Conservation (phyloP, 2,329 filamentous ascomycete species). For the Aspergillus quadricinctus region DNA sequence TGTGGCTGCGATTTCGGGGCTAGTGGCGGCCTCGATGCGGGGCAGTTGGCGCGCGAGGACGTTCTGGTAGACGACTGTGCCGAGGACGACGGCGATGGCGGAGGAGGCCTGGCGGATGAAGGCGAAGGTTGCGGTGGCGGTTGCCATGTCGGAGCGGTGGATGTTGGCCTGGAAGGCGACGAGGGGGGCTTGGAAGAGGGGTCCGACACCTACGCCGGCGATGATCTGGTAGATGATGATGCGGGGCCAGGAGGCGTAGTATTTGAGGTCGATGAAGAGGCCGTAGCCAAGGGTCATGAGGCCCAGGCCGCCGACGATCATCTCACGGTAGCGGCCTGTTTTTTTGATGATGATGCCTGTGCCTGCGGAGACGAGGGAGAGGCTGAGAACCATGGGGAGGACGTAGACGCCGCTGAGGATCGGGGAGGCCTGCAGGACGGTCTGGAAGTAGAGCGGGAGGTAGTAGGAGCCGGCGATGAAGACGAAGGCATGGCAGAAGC, state of each 20-base stretch:
- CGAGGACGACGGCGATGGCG: constrained; percentile 56
- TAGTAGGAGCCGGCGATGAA: constrained; percentile 79
- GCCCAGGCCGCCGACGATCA: constrained; percentile 57
- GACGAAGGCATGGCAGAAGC: constrained; percentile 69
- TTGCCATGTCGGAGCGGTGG: constrained; percentile 56
- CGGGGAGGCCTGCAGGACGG: constrained; percentile 63
- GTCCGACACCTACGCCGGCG: constrained; percentile 57
- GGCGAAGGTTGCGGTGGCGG: constrained; percentile 58
- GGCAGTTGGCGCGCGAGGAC: constrained; percentile 30
- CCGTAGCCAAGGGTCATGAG: constrained; percentile 64
- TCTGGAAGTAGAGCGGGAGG: constrained; percentile 80
- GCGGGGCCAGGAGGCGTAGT: constrained; percentile 50
- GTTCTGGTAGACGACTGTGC: constrained; percentile 47
- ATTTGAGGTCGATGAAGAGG: constrained; percentile 55
- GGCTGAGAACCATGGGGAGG: constrained; percentile 63
- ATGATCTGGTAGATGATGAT: constrained; percentile 55
- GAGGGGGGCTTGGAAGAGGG: constrained; percentile 60
- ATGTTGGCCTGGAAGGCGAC: constrained; percentile 63
- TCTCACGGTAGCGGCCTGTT: constrained; percentile 61
- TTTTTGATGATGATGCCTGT: constrained; percentile 69
- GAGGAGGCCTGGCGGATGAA: constrained; percentile 58
- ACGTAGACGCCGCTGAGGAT: constrained; percentile 71
- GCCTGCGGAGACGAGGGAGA: constrained; percentile 59
- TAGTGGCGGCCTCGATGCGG: constrained; percentile 25
- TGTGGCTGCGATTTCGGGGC: constrained; percentile 21